Evolutionary conservation across 2,329 filamentous ascomycete genomes (phyloP).

Genomic region (Blumeria graminis): DNA sequence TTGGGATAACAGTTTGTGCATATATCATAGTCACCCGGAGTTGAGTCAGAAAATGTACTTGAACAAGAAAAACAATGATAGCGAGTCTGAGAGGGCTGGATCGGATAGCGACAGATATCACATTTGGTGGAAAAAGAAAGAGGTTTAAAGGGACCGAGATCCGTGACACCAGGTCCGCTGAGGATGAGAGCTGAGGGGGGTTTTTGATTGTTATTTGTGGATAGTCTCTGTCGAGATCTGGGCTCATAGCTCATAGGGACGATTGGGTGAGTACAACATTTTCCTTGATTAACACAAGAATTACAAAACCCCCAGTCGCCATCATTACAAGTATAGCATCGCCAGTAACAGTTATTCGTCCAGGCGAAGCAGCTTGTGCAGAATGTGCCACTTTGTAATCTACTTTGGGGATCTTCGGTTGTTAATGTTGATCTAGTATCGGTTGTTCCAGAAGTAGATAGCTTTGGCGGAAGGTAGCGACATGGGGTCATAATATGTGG

Average conservation of each 20-base stretch:
- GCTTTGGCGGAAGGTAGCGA: constrained; percentile 28
- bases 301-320: constrained; percentile 93
- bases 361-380: constrained; percentile 52
- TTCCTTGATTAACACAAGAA: constrained; percentile 59
- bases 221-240: constrained; percentile 17
- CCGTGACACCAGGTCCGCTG: constrained; percentile 22
- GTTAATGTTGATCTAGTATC: constrained; percentile 34
- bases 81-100: constrained; percentile 42
- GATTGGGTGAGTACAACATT: constrained; percentile 59
- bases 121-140: constrained; percentile 53
- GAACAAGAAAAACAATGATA: constrained; percentile 65
- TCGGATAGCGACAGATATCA: constrained; percentile 51
- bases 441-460: constrained; percentile 23
- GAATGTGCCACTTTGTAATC: constrained; percentile 61
- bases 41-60: constrained; percentile 23
- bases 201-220: constrained; percentile 16
- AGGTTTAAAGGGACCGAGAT: constrained; percentile 32
- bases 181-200: constrained; percentile 23
- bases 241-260: constrained; percentile 43
- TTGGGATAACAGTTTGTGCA: constrained; percentile 55
- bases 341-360: constrained; percentile 74
- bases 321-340: constrained; percentile 66
- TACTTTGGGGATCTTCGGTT: constrained; percentile 38
- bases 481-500: constrained; percentile 34
- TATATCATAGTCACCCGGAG: constrained; percentile 61